Base-by-base conservation (phyloP, 2,329 filamentous ascomycete genomes). In the Lasiodiplodia citricola region DNA sequence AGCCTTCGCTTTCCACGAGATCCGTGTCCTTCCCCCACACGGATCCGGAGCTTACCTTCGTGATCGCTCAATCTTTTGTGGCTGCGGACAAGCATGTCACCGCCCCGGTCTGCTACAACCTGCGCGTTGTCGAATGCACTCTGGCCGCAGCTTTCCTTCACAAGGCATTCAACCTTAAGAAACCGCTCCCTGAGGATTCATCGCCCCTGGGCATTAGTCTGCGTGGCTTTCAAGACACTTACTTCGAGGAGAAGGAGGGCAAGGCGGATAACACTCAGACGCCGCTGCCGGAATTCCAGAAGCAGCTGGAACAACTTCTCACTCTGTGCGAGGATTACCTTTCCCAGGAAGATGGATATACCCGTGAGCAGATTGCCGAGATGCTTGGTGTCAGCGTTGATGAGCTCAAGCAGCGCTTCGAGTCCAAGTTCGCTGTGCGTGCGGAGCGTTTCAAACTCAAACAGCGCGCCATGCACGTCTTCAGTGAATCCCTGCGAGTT, bases 11-110 rank as follows among this genome's bases (percentile, higher is more conserved):
- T 64, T 86, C 87, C 28, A 93, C 91, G 38, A 87, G 89, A 67
- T 91, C 94, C 56, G 90, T 98, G 70, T 87, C 90, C 51, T 93
- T 99, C 78, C 95, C 95, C 16, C 87, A 89, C 68, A 92, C 94
- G 4, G 85, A 89, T 56, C 92, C 94, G 1, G 93, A 96, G 73
- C 87, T 97, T 67, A 93, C 90, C 73, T 98, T 99, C 80, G 86
- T 99, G 72, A 94, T 97, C 72, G 95, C 94, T 8, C 96, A 99
- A 79, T 96, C 92, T 70, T 97, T 97, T 78, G 92, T 99, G 70
- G 91, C 91, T 18, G 92, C 95, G 5, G 94, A 98, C 84, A 99
- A 99, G 83, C 92, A 96, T 76, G 92, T 95, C 70, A 97, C 95
- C 1, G 96, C 91, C 0, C 95, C 95, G 0, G 90, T 96, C 71